Evolutionary conservation across 805 yeast species (phyloP), one percentile per base, ranked within the genome.

Genomic region (Clavispora vitiphila): DNA sequence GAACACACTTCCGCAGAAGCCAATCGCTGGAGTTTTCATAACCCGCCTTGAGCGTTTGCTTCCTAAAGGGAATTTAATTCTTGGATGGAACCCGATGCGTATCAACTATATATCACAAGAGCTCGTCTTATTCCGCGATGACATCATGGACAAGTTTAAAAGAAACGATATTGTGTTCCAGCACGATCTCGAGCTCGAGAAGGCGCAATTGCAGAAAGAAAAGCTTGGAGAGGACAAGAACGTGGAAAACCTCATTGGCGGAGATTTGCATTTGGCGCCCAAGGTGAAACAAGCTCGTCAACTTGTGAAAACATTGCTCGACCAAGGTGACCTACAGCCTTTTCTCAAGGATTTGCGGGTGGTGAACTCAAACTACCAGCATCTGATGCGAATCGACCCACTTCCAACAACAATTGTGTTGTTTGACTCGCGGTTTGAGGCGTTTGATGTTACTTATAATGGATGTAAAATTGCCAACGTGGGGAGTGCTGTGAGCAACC

Each of bases 321-420:
- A 87, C 55, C 99, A 93, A 62, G 93, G 93, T 1, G 84, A 80
- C 55, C 60, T 93, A 35, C 84, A 93, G 24, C 99, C 99, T 10
- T 88, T 90, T 55, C 65, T 80, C 2, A 61, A 69, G 15, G 62
- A 69, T 18, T 64, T 77, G 21, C 74, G 86, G 46, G 85, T 95
- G 0, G 69, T 86, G 1, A 66, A 77, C 16, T 77, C 95, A 69
- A 81, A 80, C 44, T 76, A 76, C 53, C 95, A 87, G 56, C 80
- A 81, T 49, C 65, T 78, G 5, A 66, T 91, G 47, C 71, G 83
- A 18, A 59, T 93, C 39, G 76, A 82, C 35, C 98, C 97, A 1
- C 64, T 89, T 34, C 99, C 99, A 0, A 75, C 81, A 4, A 69
- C 61, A 6, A 60, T 56, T 25, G 64, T 88, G 0, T 49, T 91